These are phyloP conservation scores for Pseudogymnoascus destructans DNA, from an alignment of 2,329 filamentous ascomycete genomes.

Conservation along the genomic window DNA sequence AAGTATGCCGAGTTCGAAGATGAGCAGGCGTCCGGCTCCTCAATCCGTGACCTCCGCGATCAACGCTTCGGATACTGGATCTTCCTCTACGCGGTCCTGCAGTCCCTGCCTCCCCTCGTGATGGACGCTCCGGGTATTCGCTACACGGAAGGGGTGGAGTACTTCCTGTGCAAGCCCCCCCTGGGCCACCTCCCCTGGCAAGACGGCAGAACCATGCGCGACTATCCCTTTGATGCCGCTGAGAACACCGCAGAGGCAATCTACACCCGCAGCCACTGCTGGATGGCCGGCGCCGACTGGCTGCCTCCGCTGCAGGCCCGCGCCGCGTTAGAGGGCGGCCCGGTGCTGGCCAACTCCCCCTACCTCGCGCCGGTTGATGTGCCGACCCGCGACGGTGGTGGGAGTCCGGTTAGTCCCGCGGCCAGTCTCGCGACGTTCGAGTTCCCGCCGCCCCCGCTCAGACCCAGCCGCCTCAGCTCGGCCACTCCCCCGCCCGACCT, in stretches of 20 bases:
- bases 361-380: not conserved
- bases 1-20: slow-evolving; percentile 60
- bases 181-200: slow-evolving; percentile 63
- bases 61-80: slow-evolving; percentile 67
- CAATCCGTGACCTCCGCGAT: slow-evolving; percentile 53
- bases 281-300: slow-evolving; percentile 52
- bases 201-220: slow-evolving; percentile 47
- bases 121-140: slow-evolving; percentile 60
- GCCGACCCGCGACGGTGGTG: not conserved
- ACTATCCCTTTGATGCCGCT: slow-evolving; percentile 48
- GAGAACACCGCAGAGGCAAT: slow-evolving; percentile 51
- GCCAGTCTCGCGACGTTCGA: not conserved
- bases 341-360: not conserved
- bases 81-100: slow-evolving; percentile 66
- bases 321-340: not conserved
- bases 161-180: slow-evolving; percentile 67
- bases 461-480: not conserved
- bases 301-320: slow-evolving; percentile 11
- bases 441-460: not conserved
- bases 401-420: not conserved
- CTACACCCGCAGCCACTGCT: slow-evolving; percentile 57
- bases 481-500: not conserved
- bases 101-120: slow-evolving; percentile 65
- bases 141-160: slow-evolving; percentile 60
- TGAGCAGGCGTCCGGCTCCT: slow-evolving; percentile 51